Evolutionary conservation across 1,139 yeast species (phyloP), one percentile per base, ranked within the genome.

Genomic region (Suhomyces yuchorum): DNA sequence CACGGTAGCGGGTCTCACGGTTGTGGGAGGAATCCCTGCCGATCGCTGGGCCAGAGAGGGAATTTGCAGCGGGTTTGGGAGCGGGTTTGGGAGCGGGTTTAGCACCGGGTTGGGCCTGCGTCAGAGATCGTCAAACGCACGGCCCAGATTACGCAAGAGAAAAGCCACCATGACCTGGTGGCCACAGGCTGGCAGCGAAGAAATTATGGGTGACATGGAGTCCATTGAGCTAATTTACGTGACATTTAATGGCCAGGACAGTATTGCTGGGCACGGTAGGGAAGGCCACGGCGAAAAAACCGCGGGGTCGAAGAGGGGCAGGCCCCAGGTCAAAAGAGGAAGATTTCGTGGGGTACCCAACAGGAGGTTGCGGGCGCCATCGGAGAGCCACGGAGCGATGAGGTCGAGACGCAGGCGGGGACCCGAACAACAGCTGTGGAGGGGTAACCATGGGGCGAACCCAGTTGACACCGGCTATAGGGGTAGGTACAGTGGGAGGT

Each of bases 241-340:
- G n/a, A n/a, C n/a, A 26, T 9, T 26, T 26, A n/a, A 26, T 9
- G 30, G n/a, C 12, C 5, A 9, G 14, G n/a, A 3, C 14, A 12
- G n/a, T 11, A 4, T 23, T 9, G 3, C 14, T 12, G 14, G 30
- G 30, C 6, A 26, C 4, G 30, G 14, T 7, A 35, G 12, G 41
- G 40, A 14, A 46, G 41, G 17, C n/a, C 7, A 24, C 32, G 12
- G 48, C 40, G 43, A 44, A 44, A 44, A 41, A 47, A 15, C 18
- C 17, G 42, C 35, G 47, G 45, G 43, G 48, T 37, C 14, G 32
- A 12, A 17, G 37, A 18, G 41, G 41, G 34, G 41, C 34, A 23
- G 28, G 12, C 17, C 6, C 3, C 19, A 22, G 12, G 8, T 11
- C 20, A 5, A 20, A 15, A 12, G 28, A 24, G 36, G 18, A 17